These are phyloP conservation scores for Puccinellia tenuiflora DNA, from an alignment of 176 grass and related monocot species.

Conservation along the genomic window DNA sequence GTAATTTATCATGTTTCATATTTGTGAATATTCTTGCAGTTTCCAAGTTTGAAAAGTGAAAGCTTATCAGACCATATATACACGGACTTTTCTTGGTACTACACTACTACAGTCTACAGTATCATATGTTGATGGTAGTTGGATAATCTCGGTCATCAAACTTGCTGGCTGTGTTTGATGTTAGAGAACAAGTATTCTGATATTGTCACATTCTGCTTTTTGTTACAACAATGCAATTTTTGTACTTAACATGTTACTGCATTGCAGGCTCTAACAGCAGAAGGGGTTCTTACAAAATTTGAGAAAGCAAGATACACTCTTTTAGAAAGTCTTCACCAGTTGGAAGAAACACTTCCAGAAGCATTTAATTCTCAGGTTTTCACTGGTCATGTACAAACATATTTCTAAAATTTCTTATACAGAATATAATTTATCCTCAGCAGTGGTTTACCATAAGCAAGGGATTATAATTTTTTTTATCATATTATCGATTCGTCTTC, in stretches of 20 bases:
- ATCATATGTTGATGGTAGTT: background rate
- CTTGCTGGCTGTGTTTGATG: conserved; percentile 1
- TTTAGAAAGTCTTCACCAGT: conserved; percentile 58
- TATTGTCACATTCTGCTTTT: background rate
- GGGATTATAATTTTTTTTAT: conserved; percentile 9
- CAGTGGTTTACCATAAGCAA: background rate
- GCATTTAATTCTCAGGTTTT: conserved; percentile 51
- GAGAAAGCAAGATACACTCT: conserved; percentile 69
- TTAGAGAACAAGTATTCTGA: background rate
- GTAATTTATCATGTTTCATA: conserved; percentile 3
- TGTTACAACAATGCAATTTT: background rate
- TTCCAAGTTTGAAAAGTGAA: conserved; percentile 16
- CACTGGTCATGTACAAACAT: conserved; percentile 10
- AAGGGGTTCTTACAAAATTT: conserved; percentile 53
- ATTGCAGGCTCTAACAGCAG: conserved; percentile 65
- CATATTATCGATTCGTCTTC: background rate
- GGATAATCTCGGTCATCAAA: background rate
- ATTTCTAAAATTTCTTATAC: background rate
- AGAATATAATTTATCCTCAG: background rate
- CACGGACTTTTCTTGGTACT: background rate
- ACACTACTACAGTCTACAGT: background rate
- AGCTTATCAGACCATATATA: background rate
- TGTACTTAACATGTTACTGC: background rate
- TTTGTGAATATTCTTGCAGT: background rate
- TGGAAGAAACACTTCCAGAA: conserved; percentile 59